A percentile compares a stretch with the other conserved stretches of the same genome.
These are phyloP conservation scores for Xylaria arbuscula DNA, from an alignment of 2,329 filamentous ascomycete species.

Conservation along the genomic window DNA sequence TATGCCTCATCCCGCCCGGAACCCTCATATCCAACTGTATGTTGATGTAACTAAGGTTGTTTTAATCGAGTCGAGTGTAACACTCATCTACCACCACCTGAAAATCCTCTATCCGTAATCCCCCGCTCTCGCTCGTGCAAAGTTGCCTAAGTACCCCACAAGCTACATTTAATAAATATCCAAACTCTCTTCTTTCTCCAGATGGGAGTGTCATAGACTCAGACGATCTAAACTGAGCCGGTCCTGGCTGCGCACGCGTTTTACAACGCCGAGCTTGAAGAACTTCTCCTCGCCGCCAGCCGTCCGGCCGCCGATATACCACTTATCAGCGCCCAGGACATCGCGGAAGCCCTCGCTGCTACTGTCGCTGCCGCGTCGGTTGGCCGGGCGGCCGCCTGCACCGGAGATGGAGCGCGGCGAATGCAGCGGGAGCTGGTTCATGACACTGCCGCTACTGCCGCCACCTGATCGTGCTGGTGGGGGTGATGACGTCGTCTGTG, in stretches of 20 bases:
- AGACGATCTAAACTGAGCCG: constrained; percentile 78
- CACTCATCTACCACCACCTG: constrained; percentile 16
- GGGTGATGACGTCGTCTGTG: constrained; percentile 37
- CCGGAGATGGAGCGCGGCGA: constrained; percentile 48
- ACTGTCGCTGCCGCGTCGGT: constrained; percentile 77
- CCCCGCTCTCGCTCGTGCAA: not conserved
- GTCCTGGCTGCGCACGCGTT: constrained; percentile 77
- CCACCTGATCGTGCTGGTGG: constrained; percentile 23
- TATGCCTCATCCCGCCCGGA: not conserved
- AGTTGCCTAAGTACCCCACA: not conserved
- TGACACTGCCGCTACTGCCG: constrained; percentile 45
- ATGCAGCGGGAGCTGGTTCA: constrained; percentile 49
- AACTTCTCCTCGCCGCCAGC: constrained; percentile 82
- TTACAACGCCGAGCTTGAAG: constrained; percentile 82
- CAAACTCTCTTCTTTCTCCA: not conserved
- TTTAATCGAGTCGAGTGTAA: not conserved
- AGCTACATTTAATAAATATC: constrained; percentile 11
- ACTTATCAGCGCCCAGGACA: constrained; percentile 77
- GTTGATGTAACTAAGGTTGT: constrained; percentile 15
- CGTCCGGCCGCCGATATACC: constrained; percentile 83
- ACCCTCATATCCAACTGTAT: constrained; percentile 15
- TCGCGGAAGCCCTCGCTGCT: constrained; percentile 81
- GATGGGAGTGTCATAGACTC: constrained; percentile 68
- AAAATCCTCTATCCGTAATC: constrained; percentile 3
- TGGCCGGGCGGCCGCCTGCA: constrained; percentile 40